Evolutionary conservation across 768 basidiomycete genomes (phyloP), one percentile per base, ranked within the genome.

Genomic region (Trametes maxima): DNA sequence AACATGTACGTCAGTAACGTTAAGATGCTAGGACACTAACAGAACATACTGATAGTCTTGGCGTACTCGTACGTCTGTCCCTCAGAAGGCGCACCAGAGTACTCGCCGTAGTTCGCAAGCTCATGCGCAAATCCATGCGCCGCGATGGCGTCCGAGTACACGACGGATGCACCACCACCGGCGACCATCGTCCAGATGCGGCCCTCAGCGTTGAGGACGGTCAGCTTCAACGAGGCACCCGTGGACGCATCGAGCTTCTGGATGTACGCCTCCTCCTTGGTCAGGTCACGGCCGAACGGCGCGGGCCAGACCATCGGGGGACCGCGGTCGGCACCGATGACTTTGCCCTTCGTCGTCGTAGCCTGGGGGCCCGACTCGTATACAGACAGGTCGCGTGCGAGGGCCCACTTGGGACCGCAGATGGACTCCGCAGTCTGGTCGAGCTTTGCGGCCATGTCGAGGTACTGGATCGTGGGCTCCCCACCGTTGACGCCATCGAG

Each of bases 161-260:
- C 84, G 64, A 87, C 85, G 7, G 82, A 85, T 21, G 85, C 85
- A 80, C 94, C 94, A 72, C 97, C 97, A 79, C 96, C 97, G 56
- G 97, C 96, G 57, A 99, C 97, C 96, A 98, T 98, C 68, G 97
- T 98, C 97, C 97, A 99, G 66, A 99, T 87, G 63, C 95, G 90
- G 62, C 96, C 97, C 73, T 92, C 89, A 55, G 91, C 77, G 76
- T 98, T 98, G 69, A 99, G 81, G 54, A 99, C 96, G 43, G 97
- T 99, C 46, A 99, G 85, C 75, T 99, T 99, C 73, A 99, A 88
- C 10, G 95, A 97, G 69, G 97, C 95, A 79, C 97, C 96, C 44
- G 97, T 99, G 21, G 93, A 95, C 21, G 83, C 94, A 65, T 98
- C 97, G 66, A 99, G 86, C 76, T 97, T 97, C 79, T 97, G 94